Percentiles rank a stretch among this genome's conserved stretches.
Evolutionary conservation across 192 early-diverging fungal species (phyloP).

Genomic region (Coemansia sp.): DNA sequence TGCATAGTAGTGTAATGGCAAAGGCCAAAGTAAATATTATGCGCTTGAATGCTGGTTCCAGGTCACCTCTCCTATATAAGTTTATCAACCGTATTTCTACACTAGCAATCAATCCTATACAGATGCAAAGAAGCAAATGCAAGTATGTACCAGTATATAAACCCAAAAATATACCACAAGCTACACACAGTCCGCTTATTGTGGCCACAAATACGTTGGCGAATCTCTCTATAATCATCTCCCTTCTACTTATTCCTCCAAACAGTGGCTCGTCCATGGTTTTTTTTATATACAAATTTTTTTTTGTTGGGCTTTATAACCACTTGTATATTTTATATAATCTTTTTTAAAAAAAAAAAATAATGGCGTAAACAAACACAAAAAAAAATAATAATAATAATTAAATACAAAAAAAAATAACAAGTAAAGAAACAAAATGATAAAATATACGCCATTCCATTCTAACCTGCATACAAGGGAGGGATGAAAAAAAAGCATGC

Average conservation of each 20-base stretch:
- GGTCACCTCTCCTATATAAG: constrained; percentile 56
- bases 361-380: neutral
- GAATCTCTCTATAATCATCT: constrained; percentile 40
- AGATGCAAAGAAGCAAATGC: constrained; percentile 35
- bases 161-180: constrained; percentile 13
- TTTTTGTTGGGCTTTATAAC: too few species aligned
- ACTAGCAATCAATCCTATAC: constrained; percentile 19
- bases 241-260: constrained; percentile 48
- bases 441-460: too few species aligned
- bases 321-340: too few species aligned
- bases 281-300: too few species aligned
- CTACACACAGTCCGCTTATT: too few species aligned
- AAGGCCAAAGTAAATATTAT: constrained; percentile 34
- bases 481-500: neutral
- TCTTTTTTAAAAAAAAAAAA: neutral
- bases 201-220: constrained; percentile 22
- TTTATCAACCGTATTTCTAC: constrained; percentile 47
- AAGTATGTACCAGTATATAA: constrained; percentile 10
- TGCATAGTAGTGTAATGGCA: constrained; percentile 31
- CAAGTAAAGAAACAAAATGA: neutral
- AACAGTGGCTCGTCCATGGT: constrained; percentile 52
- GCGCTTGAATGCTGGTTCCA: constrained; percentile 50
- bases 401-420: neutral
- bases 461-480: too few species aligned
- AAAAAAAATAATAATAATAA: neutral